Percentiles rank a stretch among this genome's conserved stretches.
These are phyloP conservation scores for Silene uniflora DNA, from an alignment of 148 eudicot species.

Conservation along the genomic window DNA sequence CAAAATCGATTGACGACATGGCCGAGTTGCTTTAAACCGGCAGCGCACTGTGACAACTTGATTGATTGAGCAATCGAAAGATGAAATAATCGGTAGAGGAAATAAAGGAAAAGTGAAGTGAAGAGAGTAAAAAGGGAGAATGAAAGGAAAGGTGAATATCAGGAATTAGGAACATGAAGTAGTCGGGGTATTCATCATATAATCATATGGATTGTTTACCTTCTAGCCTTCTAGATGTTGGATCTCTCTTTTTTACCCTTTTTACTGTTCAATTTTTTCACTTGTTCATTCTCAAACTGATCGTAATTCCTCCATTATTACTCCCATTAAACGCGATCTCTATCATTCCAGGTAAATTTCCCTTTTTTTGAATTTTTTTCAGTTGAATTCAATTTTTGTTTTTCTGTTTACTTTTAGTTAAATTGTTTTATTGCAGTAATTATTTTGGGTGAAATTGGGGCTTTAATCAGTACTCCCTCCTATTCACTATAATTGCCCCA, in stretches of 20 bases:
- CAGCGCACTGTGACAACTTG: no score
- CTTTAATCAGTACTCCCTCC: conserved; percentile 10
- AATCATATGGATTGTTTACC: conserved; percentile 30
- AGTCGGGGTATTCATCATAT: background rate
- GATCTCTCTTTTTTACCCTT: conserved; percentile 29
- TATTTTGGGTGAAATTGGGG: background rate
- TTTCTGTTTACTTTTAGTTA: conserved; percentile 1
- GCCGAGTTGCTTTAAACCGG: no score
- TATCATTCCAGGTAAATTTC: conserved; percentile 84
- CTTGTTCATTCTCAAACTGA: conserved; percentile 33
- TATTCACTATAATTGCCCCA: no score
- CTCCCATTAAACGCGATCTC: conserved; percentile 88
- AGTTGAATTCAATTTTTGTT: conserved; percentile 2
- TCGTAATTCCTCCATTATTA: conserved; percentile 34
- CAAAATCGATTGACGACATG: no score
- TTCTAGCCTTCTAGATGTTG: conserved; percentile 12
- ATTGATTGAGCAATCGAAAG: no score
- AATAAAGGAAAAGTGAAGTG: no score
- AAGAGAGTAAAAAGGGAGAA: no score
- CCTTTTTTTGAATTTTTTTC: conserved; percentile 13
- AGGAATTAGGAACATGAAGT: no score
- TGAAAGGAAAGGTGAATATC: no score
- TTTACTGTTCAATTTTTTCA: conserved; percentile 19
- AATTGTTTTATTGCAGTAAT: background rate
- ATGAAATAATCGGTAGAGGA: no score